A percentile compares a stretch with the other conserved stretches of the same genome.
phyloP scores from a whole-genome alignment of 176 grass and related monocot genomes.

The Oryza australiensis region DNA sequence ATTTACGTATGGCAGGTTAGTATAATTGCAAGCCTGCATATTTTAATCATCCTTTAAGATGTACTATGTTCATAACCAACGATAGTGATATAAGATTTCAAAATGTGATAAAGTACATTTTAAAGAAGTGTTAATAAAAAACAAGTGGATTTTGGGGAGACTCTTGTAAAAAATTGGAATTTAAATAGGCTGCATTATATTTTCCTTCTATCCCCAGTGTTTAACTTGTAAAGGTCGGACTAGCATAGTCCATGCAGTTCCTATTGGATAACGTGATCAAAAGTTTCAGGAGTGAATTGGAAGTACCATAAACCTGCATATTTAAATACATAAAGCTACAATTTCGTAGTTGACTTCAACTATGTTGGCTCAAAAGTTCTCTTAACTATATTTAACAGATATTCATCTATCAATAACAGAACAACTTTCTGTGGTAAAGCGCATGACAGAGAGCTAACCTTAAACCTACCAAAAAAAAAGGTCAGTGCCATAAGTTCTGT shows the following conservation, averaged over 20 bases:
- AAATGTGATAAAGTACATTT: background rate
- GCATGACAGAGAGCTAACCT: conserved; percentile 1
- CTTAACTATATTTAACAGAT: background rate
- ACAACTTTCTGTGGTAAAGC: conserved; percentile 10
- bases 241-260: background rate
- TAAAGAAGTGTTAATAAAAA: background rate
- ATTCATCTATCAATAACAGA: conserved; percentile 1
- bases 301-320: conserved; percentile 2
- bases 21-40: background rate
- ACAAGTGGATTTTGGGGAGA: background rate
- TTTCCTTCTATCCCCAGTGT: background rate
- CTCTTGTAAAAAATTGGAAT: background rate
- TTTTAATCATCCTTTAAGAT: background rate
- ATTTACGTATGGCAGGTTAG: background rate
- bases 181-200: background rate
- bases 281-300: background rate
- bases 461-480: background rate
- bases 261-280: background rate
- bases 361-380: background rate
- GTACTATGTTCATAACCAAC: background rate
- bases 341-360: background rate
- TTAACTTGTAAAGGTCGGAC: background rate
- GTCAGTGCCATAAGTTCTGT: conserved; percentile 12
- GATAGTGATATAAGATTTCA: background rate
- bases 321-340: conserved; percentile 3